Evolutionary conservation across 768 basidiomycete genomes (phyloP).

Genomic region (Leccinellum luteum): DNA sequence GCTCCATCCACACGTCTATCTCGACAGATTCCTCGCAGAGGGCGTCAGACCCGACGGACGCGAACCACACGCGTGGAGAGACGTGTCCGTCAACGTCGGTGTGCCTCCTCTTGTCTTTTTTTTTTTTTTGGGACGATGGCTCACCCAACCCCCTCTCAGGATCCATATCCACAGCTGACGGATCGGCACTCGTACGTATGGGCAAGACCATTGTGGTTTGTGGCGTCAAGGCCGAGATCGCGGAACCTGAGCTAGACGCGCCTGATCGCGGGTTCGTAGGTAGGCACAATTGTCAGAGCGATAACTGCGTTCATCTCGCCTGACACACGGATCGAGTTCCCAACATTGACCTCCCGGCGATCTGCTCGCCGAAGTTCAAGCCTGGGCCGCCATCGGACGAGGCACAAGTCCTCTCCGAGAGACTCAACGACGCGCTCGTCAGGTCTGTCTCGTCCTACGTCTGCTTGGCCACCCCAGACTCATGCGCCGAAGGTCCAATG

Average conservation of each 20-base stretch:
- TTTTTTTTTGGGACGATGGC: neutral
- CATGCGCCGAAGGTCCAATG: slow-evolving; percentile 51
- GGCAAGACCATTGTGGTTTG: slow-evolving; percentile 96
- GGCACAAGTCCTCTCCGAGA: slow-evolving; percentile 85
- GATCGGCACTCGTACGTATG: slow-evolving; percentile 86
- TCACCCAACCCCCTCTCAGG: slow-evolving; percentile 35
- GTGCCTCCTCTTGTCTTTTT: slow-evolving; percentile 27
- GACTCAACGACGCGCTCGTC: slow-evolving; percentile 74
- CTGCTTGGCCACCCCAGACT: neutral
- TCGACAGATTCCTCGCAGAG: slow-evolving; percentile 81
- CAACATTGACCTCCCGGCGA: slow-evolving; percentile 89
- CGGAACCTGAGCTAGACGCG: slow-evolving; percentile 79
- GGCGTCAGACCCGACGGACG: slow-evolving; percentile 83
- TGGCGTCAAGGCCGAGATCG: slow-evolving; percentile 93
- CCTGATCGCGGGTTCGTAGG: slow-evolving; percentile 82
- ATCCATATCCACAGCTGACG: slow-evolving; percentile 91
- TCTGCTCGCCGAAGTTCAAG: slow-evolving; percentile 92
- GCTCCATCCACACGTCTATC: slow-evolving; percentile 84
- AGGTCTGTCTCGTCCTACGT: slow-evolving; percentile 43
- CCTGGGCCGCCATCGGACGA: slow-evolving; percentile 95
- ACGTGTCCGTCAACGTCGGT: slow-evolving; percentile 80
- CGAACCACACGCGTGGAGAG: slow-evolving; percentile 63
- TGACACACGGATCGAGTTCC: slow-evolving; percentile 56
- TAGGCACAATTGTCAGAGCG: slow-evolving; percentile 26
- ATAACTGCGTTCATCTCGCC: neutral